phyloP scores from a whole-genome alignment of 257 asterid species.

The Lavandula angustifolia region DNA sequence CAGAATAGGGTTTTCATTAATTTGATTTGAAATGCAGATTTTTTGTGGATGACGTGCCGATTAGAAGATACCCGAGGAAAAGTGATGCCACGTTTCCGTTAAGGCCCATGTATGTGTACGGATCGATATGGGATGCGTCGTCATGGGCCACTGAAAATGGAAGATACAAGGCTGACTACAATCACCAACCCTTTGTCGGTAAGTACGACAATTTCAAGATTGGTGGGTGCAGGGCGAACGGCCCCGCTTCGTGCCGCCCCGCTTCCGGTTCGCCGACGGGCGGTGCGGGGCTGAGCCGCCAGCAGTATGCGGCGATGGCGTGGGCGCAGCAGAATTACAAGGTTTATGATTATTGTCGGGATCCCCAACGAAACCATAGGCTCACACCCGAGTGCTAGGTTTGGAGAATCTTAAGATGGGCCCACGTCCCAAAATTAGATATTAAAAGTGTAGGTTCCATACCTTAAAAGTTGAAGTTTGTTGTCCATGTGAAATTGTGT shows the following conservation, averaged over 20 bases:
- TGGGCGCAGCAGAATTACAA: conserved; percentile 63
- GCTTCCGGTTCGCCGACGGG: conserved; percentile 48
- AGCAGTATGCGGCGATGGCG: conserved; percentile 60
- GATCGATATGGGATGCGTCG: conserved; percentile 93
- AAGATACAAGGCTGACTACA: conserved; percentile 65
- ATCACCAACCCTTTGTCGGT: conserved; percentile 72
- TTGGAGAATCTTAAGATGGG: conserved; percentile 52
- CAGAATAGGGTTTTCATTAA: not conserved
- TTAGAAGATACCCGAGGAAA: conserved; percentile 72
- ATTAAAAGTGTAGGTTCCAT: conserved; percentile 31
- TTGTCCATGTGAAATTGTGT: not conserved
- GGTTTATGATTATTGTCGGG: conserved; percentile 74
- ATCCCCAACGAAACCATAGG: conserved; percentile 55
- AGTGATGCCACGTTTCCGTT: conserved; percentile 73
- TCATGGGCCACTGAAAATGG: conserved; percentile 95
- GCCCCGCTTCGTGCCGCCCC: conserved; percentile 45
- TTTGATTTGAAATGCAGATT: conserved; percentile 45
- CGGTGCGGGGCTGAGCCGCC: conserved; percentile 59
- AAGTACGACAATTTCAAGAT: conserved; percentile 65
- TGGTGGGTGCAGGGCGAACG: conserved; percentile 46
- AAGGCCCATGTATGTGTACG: conserved; percentile 74
- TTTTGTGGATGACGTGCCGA: conserved; percentile 85
- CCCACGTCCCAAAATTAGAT: conserved; percentile 28
- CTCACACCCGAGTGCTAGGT: conserved; percentile 74
- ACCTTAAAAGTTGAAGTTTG: conserved; percentile 36